Base-by-base conservation (phyloP, 495 filamentous ascomycete species). In the Clavariopsis aquatica region DNA sequence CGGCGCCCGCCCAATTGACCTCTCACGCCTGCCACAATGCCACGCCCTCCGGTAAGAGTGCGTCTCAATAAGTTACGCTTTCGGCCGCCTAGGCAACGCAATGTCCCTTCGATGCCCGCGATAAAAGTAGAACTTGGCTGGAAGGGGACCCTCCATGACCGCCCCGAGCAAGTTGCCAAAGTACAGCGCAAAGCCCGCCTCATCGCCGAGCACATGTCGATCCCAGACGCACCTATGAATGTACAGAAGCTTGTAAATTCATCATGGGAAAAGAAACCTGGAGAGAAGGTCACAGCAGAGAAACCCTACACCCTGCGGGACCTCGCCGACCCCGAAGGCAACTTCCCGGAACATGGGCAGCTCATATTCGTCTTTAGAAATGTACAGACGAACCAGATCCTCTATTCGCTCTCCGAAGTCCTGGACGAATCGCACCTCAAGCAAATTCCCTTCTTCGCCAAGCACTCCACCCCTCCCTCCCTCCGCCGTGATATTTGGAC, bases 401-500 rank as follows among this genome's bases (percentile, higher is more conserved):
- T 97, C 49, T 96, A 95, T 75, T 93, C 91, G 5, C 77, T 92
- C 66, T 83, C 78, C 7, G 85, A 85, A 52, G 76, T 83, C 27
- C 69, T 96, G 36, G 82, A 88, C 78, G 84, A 84, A 75, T 82
- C 78, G 61, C 78, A 85, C 60, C 76, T 95, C 58, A 78, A 81
- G 52, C 94, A 98, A 76, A 77, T 96, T 63, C 80, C 91, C 67
- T 96, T 85, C 81, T 87, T 91, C 53, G 94, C 93, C 80, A 96
- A 96, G 78, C 94, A 98, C 72, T 88, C 90, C 64, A 81, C 88
- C 34, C 92, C 92, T 4, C 73, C 85, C 57, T 79, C 83, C 52
- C 76, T 98, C 47, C 91, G 94, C 63, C 92, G 91, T 78, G 94
- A 98, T 74, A 84, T 93, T 75, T 98, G 94, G 94, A 77, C 76